Base-by-base conservation (phyloP, 345 rosid genomes). In the Aquilaria malaccensis region DNA sequence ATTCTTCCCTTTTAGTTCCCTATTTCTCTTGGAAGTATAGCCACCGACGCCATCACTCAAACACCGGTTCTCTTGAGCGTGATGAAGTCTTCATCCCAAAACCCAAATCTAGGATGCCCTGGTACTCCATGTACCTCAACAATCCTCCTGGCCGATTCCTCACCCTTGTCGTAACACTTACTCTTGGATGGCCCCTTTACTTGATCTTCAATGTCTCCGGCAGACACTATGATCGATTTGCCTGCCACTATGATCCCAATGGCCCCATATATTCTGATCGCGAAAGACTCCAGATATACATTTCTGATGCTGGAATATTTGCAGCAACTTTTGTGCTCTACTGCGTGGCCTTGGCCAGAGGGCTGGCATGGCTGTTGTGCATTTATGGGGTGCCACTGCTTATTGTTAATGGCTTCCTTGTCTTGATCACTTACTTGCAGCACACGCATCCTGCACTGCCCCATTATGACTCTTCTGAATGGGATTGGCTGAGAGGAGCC, bases 401-500 rank as follows among this genome's bases (percentile, higher is more conserved):
- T 13, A 62, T 85, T 2, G 84, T 80, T 33, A 82, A 82, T 51
- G 79, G 66, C 11, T 78, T 85, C 58, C 81, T 85, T 50, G 87
- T 82, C 6, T 31, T 60, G 63, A 80, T 82, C 71, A 85, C 87
- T 3, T 85, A 50, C 72, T 73, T 85, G 77, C 91, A 85, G 69
- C 91, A 85, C 69, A 82, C 91, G 13, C 87, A 85, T 64, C 76
- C 81, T 2, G 62, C 82, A 1, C 53, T 85, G n/a, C 91, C 91
- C 2, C 87, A 80, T 53, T 85, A 82, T 22, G 79, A 78, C 75
- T 74, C 83, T 0, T 70, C 82, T 0, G 85, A 82, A 59, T 85
- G 91, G 91, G 87, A 85, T 53, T 82, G 87, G 87, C 64, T 85
- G 7, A 69, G 80, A 52, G 91, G 91, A 47, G 87, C 82, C n/a